Conservation (phyloP, 805 yeast species). For the Huiozyma naganishii region DNA sequence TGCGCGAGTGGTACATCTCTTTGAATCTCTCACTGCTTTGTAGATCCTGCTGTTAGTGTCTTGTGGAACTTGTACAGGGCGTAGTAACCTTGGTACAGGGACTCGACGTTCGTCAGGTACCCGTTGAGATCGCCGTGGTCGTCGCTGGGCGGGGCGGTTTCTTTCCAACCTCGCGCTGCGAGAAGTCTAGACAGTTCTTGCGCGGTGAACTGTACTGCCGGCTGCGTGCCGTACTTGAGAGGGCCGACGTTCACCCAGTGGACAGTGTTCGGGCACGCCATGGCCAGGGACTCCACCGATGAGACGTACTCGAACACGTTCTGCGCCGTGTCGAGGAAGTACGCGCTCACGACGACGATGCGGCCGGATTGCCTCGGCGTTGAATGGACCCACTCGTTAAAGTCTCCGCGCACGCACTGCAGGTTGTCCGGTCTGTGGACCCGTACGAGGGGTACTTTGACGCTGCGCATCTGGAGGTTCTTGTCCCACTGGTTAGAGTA, state of each 20-base stretch:
- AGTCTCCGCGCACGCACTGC: conserved; percentile 47
- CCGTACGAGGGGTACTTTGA: conserved; percentile 17
- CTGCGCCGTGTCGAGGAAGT: conserved; percentile 88
- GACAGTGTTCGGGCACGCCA: conserved; percentile 34
- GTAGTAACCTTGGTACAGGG: conserved; percentile 72
- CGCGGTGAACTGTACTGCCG: conserved; percentile 59
- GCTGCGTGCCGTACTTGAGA: conserved; percentile 79
- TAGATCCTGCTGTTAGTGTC: too few species aligned
- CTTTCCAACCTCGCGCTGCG: conserved; percentile 52
- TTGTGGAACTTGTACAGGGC: conserved; percentile 41
- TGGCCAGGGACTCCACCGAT: conserved; percentile 40
- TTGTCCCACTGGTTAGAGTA: conserved; percentile 52
- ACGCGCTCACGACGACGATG: conserved; percentile 54
- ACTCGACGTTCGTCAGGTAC: conserved; percentile 52
- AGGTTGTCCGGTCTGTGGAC: conserved; percentile 39
- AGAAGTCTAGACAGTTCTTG: conserved; percentile 58
- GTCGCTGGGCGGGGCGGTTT: conserved; percentile 21
- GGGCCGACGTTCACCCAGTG: conserved; percentile 92
- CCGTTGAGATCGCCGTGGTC: conserved; percentile 38
- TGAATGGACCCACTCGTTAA: conserved; percentile 38
- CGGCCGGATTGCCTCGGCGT: conserved; percentile 29
- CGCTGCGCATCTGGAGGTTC: conserved; percentile 40
- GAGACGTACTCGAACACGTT: conserved; percentile 68
- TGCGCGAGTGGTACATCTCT: not conserved
- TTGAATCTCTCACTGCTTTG: too few species aligned